phyloP scores from a whole-genome alignment of 208 protist genomes.

The Blastocrithidia nonstop region DNA sequence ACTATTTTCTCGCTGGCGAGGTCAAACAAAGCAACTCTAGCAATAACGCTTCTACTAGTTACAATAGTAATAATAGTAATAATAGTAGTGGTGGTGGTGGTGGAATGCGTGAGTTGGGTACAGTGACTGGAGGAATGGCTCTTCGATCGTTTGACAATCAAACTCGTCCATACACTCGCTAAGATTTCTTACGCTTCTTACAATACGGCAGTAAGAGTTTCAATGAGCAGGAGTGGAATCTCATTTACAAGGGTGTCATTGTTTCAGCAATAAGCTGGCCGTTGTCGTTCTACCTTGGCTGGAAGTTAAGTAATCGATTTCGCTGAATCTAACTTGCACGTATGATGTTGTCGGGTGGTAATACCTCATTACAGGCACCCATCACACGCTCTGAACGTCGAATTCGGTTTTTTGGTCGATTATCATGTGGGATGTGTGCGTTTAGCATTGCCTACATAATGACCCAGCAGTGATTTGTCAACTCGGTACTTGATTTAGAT shows the following conservation, averaged over 20 bases:
- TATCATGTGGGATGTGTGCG: constrained; percentile 27
- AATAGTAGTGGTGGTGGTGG: constrained; percentile 28
- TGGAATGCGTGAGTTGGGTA: constrained; percentile 58
- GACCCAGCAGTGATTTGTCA: constrained; percentile 70
- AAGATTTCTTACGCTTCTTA: constrained; percentile 55
- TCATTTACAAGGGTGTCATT: constrained; percentile 53
- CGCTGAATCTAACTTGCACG: constrained; percentile 52
- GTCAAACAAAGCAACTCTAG: no score
- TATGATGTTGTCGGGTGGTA: constrained; percentile 23
- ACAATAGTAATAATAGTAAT: no score
- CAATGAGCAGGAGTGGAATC: constrained; percentile 34
- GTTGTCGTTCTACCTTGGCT: constrained; percentile 26
- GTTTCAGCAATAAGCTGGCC: constrained; percentile 54
- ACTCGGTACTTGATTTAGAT: constrained; percentile 42
- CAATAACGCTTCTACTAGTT: no score
- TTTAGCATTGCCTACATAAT: constrained; percentile 55
- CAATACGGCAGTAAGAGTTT: constrained; percentile 58
- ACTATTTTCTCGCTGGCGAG: no score
- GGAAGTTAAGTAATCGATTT: constrained; percentile 32
- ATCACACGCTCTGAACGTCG: no score
- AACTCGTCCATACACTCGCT: constrained; percentile 69
- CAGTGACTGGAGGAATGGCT: constrained; percentile 73
- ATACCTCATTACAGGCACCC: no score
- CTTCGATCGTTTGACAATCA: constrained; percentile 76
- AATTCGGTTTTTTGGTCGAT: constrained; percentile 25